phyloP scores from a whole-genome alignment of 768 basidiomycete genomes.

The Termitomyces sp. region DNA sequence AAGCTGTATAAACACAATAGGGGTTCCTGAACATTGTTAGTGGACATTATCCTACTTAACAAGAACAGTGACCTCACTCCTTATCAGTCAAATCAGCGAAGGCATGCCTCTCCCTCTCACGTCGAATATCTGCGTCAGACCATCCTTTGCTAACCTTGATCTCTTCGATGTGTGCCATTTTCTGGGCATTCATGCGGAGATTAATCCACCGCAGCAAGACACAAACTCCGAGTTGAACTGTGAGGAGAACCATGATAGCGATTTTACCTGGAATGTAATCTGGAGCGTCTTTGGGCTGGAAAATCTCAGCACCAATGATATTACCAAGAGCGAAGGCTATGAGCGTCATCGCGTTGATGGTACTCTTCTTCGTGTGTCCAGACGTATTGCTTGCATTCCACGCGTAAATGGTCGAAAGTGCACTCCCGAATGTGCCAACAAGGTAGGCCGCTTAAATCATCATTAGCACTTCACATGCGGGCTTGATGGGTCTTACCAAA shows the following conservation, averaged over 20 bases:
- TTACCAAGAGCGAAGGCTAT: constrained; percentile 52
- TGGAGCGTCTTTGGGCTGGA: constrained; percentile 57
- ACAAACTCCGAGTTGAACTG: constrained; percentile 43
- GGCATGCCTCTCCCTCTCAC: constrained; percentile 54
- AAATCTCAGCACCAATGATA: constrained; percentile 58
- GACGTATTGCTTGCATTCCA: constrained; percentile 62
- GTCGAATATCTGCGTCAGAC: constrained; percentile 51
- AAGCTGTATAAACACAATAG: constrained; percentile 56
- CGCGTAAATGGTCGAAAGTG: constrained; percentile 54
- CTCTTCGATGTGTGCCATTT: constrained; percentile 32
- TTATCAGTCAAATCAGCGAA: constrained; percentile 62
- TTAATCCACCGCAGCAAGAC: constrained; percentile 51
- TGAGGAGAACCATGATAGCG: constrained; percentile 56
- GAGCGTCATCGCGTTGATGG: constrained; percentile 57
- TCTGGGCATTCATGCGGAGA: constrained; percentile 45
- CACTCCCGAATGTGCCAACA: constrained; percentile 52
- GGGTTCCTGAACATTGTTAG: constrained; percentile 37
- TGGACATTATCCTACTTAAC: neutral
- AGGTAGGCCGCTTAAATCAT: constrained; percentile 37
- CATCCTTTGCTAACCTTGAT: constrained; percentile 45
- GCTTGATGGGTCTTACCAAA: constrained; percentile 35
- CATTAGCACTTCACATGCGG: neutral
- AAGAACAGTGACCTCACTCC: constrained; percentile 35
- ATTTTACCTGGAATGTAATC: constrained; percentile 63
- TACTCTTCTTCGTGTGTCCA: constrained; percentile 66